Percentiles rank a stretch among this genome's conserved stretches.
Conservation (phyloP, 148 eudicot species). For the Rhododendron henanense region DNA sequence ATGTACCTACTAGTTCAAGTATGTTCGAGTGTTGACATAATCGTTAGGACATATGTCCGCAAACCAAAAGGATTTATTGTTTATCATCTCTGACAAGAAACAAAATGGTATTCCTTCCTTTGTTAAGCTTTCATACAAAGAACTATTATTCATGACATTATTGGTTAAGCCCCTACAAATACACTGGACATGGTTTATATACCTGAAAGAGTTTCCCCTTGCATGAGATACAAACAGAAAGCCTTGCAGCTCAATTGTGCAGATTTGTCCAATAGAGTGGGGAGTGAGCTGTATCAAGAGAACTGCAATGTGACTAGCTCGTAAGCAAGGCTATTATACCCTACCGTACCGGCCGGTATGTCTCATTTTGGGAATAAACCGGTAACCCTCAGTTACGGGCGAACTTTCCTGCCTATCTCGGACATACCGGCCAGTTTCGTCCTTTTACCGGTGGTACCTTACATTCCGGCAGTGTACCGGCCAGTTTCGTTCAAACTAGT, state of each 20-base stretch:
- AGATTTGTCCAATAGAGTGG: not conserved
- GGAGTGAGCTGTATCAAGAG: not conserved
- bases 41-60: not conserved
- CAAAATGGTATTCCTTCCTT: not conserved
- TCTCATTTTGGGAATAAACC: no score
- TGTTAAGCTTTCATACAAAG: not conserved
- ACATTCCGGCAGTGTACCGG: no score
- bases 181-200: not conserved
- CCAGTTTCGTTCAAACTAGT: not conserved
- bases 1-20: not conserved
- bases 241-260: not conserved
- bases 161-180: not conserved
- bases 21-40: not conserved
- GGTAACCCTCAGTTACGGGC: no score
- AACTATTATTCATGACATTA: not conserved
- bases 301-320: not conserved
- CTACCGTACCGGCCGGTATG: no score
- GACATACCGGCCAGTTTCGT: no score
- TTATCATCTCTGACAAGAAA: not conserved
- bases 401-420: no score
- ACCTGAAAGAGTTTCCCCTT: not conserved
- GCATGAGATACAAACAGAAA: not conserved
- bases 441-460: no score
- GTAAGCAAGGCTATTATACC: no score
- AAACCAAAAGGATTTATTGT: not conserved